phyloP scores from a whole-genome alignment of 2,329 filamentous ascomycete species.

The Fonsecaea monophora region DNA sequence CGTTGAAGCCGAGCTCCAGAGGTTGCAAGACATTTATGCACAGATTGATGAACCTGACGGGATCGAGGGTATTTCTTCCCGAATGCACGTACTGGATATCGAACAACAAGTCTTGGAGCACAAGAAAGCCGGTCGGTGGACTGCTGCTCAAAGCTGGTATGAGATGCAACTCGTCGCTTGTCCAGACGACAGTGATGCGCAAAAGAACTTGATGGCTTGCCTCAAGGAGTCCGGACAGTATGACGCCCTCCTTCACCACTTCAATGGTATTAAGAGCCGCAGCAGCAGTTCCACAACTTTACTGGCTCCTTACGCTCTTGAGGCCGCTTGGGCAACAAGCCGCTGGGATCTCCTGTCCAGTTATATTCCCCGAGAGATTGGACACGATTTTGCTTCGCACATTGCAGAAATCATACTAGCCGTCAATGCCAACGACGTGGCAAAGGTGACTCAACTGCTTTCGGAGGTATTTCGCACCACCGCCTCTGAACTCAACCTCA shows the following conservation, averaged over 20 bases:
- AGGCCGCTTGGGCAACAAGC: slow-evolving; percentile 88
- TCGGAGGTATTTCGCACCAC: slow-evolving; percentile 71
- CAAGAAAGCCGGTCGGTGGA: slow-evolving; percentile 90
- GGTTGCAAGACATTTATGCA: slow-evolving; percentile 90
- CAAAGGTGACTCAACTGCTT: slow-evolving; percentile 65
- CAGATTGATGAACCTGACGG: slow-evolving; percentile 98
- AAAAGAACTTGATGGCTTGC: slow-evolving; percentile 83
- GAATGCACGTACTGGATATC: slow-evolving; percentile 84
- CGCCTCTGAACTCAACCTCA: slow-evolving; percentile 74
- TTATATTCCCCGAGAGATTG: slow-evolving; percentile 61
- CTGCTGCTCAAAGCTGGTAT: slow-evolving; percentile 96
- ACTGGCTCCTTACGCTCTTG: slow-evolving; percentile 82
- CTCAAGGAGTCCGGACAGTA: slow-evolving; percentile 95
- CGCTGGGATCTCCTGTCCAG: slow-evolving; percentile 78
- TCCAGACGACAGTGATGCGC: slow-evolving; percentile 76
- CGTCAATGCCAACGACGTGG: slow-evolving; percentile 60
- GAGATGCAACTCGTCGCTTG: slow-evolving; percentile 84
- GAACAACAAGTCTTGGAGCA: slow-evolving; percentile 94
- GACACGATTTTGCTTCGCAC: slow-evolving; percentile 79
- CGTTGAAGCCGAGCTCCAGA: slow-evolving; percentile 68
- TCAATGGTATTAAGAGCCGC: slow-evolving; percentile 70
- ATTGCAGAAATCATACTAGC: slow-evolving; percentile 72
- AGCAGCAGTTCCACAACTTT: slow-evolving; percentile 54
- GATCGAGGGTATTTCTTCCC: slow-evolving; percentile 89
- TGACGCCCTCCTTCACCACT: slow-evolving; percentile 84